Evolutionary conservation across 1,284 basidiomycete genomes (phyloP), one percentile per base, ranked within the genome.

Genomic region (Mycosarcoma maydis): DNA sequence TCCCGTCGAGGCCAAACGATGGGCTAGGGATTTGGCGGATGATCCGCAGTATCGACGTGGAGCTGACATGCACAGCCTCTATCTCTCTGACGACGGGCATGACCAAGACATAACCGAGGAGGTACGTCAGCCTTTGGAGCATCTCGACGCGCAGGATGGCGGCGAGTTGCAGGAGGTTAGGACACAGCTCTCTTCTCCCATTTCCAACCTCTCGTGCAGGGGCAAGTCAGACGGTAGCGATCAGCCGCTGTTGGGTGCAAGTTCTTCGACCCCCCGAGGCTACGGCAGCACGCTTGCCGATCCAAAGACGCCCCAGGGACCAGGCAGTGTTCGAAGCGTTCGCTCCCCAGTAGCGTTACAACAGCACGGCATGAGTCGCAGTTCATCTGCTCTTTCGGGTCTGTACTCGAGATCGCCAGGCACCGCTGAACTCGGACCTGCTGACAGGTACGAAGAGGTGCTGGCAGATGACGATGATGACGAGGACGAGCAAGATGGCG

Each of bases 11-110:
- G 72, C 62, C 6, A 62, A 57, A 20, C 49, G 72, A 13, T 73
- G 72, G 72, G 53, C 50, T 0, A 49, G 64, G 7, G 47, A 44
- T 10, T 24, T 73, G 24, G 57, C 55, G 9, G 22, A 54, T 11
- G 59, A 73, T 30, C 48, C 54, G 14, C 41, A 38, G 20, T 59
- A 61, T 14, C 54, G 47, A 38, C 49, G 58, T 9, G 68, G 68
- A 11, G 53, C 51, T 6, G 72, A 73, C 26, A 55, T 60, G 6
- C 44, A 54, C 6, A 71, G 67, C 30, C 50, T 71, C 19, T 54
- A 58, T n/a, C 52, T 45, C 27, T 57, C 52, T 1, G 59, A 64
- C 27, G 67, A 59, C 5, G 53, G 39, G 7, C 41, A 48, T 11
- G 58, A 45, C 4, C 33, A 37, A 37, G 19, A 19, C 2, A 42